A percentile compares a stretch with the other conserved stretches of the same genome.
Conservation (phyloP, 495 filamentous ascomycete species). For the Pseudotulostoma volvatum region DNA sequence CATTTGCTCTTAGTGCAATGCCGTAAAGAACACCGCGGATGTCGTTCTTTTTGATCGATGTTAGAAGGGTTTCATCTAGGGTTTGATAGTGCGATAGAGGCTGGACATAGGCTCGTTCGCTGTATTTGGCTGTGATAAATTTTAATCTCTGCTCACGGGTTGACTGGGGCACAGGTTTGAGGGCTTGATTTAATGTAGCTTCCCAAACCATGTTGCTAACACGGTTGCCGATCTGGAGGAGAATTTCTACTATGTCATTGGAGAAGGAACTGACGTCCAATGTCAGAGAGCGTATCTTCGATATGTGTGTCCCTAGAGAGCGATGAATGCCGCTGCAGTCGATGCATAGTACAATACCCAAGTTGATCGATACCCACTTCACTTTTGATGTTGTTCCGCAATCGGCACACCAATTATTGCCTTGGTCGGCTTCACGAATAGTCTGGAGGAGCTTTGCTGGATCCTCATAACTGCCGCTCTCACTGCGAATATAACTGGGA, state of each 20-base stretch:
- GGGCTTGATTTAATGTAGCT: constrained; percentile 52
- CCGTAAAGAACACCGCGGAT: constrained; percentile 84
- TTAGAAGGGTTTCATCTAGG: constrained; percentile 80
- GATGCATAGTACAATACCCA: constrained; percentile 92
- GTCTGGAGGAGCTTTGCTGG: constrained; percentile 71
- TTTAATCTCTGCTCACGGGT: constrained; percentile 75
- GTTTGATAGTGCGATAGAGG: constrained; percentile 66
- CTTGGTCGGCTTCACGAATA: constrained; percentile 78
- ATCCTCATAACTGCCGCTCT: constrained; percentile 57
- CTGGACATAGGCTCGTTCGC: constrained; percentile 64
- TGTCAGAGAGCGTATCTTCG: constrained; percentile 89
- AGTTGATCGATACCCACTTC: constrained; percentile 97
- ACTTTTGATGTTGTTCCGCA: constrained; percentile 83
- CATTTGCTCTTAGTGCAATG: constrained; percentile 71
- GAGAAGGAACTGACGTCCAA: constrained; percentile 93
- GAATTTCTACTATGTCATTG: constrained; percentile 86
- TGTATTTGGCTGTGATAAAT: constrained; percentile 94
- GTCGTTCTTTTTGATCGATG: constrained; percentile 86
- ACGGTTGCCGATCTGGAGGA: constrained; percentile 81
- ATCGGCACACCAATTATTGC: constrained; percentile 89
- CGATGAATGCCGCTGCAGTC: constrained; percentile 97
- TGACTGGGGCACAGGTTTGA: constrained; percentile 58
- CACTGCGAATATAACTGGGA: constrained; percentile 52
- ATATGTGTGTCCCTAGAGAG: constrained; percentile 92
- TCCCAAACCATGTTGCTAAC: constrained; percentile 97